Conservation (phyloP, 176 grass and related monocot genomes). For the Melocanna baccifera region DNA sequence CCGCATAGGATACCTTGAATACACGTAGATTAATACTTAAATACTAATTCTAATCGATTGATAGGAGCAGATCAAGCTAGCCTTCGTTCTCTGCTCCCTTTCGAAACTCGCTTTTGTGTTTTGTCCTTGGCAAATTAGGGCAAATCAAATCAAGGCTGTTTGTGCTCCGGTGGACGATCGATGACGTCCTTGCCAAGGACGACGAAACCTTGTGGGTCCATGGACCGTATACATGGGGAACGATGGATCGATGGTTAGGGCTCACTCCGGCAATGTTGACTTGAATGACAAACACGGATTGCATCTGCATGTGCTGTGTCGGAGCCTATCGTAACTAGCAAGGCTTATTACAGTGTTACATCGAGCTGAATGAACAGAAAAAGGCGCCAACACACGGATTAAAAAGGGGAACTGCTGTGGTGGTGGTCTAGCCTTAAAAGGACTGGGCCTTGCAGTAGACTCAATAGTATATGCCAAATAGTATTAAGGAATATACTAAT, state of each 20-base stretch:
- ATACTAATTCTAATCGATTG: no score
- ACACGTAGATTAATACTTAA: no score
- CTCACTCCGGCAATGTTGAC: neutral
- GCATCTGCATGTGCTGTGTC: neutral
- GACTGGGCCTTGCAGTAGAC: no score
- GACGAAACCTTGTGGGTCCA: neutral
- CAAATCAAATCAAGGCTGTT: neutral
- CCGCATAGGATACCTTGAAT: no score
- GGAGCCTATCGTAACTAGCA: neutral
- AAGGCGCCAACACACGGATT: conserved; percentile 25
- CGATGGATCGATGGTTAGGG: neutral
- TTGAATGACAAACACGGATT: neutral
- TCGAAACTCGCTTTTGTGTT: neutral
- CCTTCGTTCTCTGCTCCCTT: no score
- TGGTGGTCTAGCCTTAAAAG: no score
- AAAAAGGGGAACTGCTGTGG: conserved; percentile 35
- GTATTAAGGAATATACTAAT: no score
- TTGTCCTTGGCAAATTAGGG: neutral
- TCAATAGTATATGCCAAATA: no score
- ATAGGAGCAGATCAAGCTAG: no score
- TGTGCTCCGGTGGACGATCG: neutral
- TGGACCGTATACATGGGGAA: neutral
- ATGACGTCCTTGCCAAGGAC: neutral
- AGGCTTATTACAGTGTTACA: neutral
- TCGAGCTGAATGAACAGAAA: neutral